Conservation (phyloP, 2,329 filamentous ascomycete species). For the Phaeoacremonium minimum region DNA sequence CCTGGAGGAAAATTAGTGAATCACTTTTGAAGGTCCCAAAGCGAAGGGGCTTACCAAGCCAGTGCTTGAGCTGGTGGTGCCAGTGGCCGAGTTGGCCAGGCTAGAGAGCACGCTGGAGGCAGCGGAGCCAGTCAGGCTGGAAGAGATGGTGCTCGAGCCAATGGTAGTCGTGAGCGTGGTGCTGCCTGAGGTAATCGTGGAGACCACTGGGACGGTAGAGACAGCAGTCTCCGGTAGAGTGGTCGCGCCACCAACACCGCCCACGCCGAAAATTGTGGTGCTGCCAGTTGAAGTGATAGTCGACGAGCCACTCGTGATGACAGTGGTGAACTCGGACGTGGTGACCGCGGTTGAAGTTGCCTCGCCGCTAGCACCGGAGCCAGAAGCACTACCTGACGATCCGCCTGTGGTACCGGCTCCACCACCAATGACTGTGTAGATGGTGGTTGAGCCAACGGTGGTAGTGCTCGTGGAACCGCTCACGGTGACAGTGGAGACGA, state of each 20-base stretch:
- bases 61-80: conserved; percentile 10
- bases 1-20: no score
- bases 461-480: conserved; percentile 1
- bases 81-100: conserved; percentile 10
- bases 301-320: conserved; percentile 26
- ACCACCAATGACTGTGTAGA: conserved; percentile 1
- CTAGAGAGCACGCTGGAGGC: conserved; percentile 15
- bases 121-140: conserved; percentile 12
- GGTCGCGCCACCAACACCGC: conserved; percentile 14
- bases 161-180: conserved; percentile 1
- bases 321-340: conserved; percentile 31
- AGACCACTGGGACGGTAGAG: not conserved
- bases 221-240: conserved; percentile 4
- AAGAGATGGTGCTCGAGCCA: not conserved
- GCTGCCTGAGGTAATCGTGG: conserved; percentile 1
- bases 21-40: no score
- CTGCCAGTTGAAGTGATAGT: conserved; percentile 28
- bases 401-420: conserved; percentile 3
- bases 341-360: conserved; percentile 17
- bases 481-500: conserved; percentile 1
- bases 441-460: conserved; percentile 7
- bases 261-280: conserved; percentile 25
- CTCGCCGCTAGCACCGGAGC: conserved; percentile 1
- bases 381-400: conserved; percentile 1
- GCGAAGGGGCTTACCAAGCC: conserved; percentile 17